Base-by-base conservation (phyloP, 2,329 filamentous ascomycete genomes). In the Tolypocladium album region DNA sequence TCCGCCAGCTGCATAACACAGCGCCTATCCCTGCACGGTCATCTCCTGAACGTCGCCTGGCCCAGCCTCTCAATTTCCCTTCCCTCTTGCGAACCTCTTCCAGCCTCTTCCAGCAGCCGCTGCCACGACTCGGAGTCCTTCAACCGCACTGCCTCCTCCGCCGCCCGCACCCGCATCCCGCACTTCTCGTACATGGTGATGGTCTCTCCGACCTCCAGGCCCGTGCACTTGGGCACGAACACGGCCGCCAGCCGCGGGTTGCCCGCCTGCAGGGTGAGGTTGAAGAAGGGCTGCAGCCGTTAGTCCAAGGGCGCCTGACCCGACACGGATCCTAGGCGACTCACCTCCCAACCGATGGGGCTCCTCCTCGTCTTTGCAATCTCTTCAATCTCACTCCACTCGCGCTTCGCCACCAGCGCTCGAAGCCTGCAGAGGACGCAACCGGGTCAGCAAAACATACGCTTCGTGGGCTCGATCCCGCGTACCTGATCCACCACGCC, bases 151-250 rank as follows among this genome's bases (percentile, higher is more conserved):
- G 94, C 93, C 76, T 97, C 94, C 75, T 97, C 92, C 4, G 89
- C 94, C 2, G 94, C 94, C 75, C 90, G 92, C 36, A 88, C 83
- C 53, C 91, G 79, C 86, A 96, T 84, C 22, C 93, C 93, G 72
- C 94, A 97, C 76, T 96, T 96, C 67, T 96, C 87, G 82, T 92
- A 99, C 93, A 99, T 97, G 65, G 88, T 84, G 59, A 96, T 87
- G 4, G 87, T 79, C 67, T 92, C 88, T 3, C 84, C 81, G 1
- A 83, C 78, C 53, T 86, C 82, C 55, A 95, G 72, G 59, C 80
- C 79, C 20, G 87, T 88, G 76, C 92, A 97, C 74, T 97, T 97
- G 3, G 90, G 86, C 58, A 97, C 86, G 74, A 97, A 97, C 6
- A 85, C 73, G 0, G 88, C 84, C 1, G 94, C 94, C 20, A 96